Percentiles rank a stretch among this genome's conserved stretches.
Conservation (phyloP, 2,329 filamentous ascomycete genomes). For the Alternaria rosae region DNA sequence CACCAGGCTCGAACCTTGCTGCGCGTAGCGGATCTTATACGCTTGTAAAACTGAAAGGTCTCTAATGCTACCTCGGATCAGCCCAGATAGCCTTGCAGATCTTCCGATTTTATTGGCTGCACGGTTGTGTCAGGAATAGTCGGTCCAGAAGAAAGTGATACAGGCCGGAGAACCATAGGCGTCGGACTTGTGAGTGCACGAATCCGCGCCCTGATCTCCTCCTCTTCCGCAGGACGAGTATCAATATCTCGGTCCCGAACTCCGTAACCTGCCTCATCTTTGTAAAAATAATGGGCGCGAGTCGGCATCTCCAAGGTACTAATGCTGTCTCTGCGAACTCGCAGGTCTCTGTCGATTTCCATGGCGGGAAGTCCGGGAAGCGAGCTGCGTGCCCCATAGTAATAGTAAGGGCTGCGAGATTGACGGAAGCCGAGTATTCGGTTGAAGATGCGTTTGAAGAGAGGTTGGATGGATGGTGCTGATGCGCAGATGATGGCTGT, state of each 20-base stretch:
- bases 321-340: neutral
- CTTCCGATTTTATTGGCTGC: neutral
- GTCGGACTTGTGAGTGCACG: conserved; percentile 5
- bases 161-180: neutral
- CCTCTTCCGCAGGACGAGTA: conserved; percentile 1
- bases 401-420: conserved; percentile 17
- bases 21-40: neutral
- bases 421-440: conserved; percentile 13
- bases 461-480: conserved; percentile 31
- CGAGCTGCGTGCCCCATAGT: conserved; percentile 7
- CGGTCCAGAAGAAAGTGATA: neutral
- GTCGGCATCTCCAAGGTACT: conserved; percentile 5
- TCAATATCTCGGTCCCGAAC: neutral
- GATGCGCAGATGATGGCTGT: conserved; percentile 36
- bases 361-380: neutral
- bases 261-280: neutral
- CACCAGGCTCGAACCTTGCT: too few species aligned
- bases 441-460: conserved; percentile 25
- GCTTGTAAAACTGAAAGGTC: neutral
- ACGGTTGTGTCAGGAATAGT: neutral
- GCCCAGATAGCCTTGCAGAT: neutral
- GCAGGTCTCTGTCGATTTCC: neutral
- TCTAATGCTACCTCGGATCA: neutral
- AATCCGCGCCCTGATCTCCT: conserved; percentile 1
- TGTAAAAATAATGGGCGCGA: neutral